Conservation (phyloP, 345 rosid species). For the Hypericum perforatum region DNA sequence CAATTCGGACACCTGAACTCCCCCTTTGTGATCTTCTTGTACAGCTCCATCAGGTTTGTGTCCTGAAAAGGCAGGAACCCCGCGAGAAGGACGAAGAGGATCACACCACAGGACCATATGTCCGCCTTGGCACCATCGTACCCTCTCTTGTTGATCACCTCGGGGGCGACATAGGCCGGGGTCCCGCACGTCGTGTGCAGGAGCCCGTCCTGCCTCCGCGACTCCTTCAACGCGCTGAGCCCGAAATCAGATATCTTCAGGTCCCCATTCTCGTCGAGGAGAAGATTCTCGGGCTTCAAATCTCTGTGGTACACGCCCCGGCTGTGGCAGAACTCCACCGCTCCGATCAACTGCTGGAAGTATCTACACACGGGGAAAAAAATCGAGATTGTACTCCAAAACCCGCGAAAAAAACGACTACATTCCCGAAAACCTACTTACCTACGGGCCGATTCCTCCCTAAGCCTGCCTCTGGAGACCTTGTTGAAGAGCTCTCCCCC, state of each 20-base stretch:
- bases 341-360: slow-evolving; percentile 67
- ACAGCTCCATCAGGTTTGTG: slow-evolving; percentile 55
- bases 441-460: slow-evolving; percentile 53
- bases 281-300: slow-evolving; percentile 79
- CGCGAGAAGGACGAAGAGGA: slow-evolving; percentile 62
- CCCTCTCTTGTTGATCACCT: slow-evolving; percentile 62
- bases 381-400: too few relatives aligned
- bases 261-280: slow-evolving; percentile 59
- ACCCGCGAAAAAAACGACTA: too few relatives aligned
- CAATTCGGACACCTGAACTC: slow-evolving; percentile 70
- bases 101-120: slow-evolving; percentile 82
- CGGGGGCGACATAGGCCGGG: slow-evolving; percentile 87
- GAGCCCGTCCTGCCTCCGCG: slow-evolving; percentile 56
- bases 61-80: slow-evolving; percentile 74
- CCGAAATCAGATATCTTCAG: slow-evolving; percentile 77
- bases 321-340: slow-evolving; percentile 77
- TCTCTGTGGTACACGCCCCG: slow-evolving; percentile 82
- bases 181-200: slow-evolving; percentile 92
- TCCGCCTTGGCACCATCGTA: slow-evolving; percentile 77
- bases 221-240: slow-evolving; percentile 48
- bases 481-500: slow-evolving; percentile 79
- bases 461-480: slow-evolving; percentile 63
- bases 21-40: slow-evolving; percentile 50
- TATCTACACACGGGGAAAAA: slow-evolving; percentile 6
- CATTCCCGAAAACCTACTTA: too few relatives aligned